Evolutionary conservation across 2,329 filamentous ascomycete genomes (phyloP).

Genomic region (Calonectria leucothoes): DNA sequence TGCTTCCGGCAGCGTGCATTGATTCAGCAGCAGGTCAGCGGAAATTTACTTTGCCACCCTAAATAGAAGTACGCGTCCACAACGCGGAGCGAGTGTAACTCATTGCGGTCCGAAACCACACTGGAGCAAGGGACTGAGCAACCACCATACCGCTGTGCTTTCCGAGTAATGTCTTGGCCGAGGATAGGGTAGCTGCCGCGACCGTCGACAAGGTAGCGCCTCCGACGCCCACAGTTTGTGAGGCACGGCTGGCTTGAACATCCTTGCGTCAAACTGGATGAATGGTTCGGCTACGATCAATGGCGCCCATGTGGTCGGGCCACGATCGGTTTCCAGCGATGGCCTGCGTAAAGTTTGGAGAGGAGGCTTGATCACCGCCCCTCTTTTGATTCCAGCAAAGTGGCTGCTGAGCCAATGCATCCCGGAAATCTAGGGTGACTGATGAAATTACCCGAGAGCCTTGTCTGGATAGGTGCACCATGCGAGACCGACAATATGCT

Average conservation of each 20-base stretch:
- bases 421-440: constrained; percentile 20
- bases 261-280: constrained; percentile 26
- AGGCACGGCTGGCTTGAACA: constrained; percentile 21
- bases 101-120: not conserved
- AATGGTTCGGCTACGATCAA: constrained; percentile 30
- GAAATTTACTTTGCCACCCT: constrained; percentile 6
- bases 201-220: constrained; percentile 3
- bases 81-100: constrained; percentile 15
- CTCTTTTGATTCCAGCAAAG: constrained; percentile 29
- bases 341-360: constrained; percentile 14
- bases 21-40: not conserved
- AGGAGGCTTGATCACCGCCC: constrained; percentile 23
- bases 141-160: not conserved
- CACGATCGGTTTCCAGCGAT: constrained; percentile 34
- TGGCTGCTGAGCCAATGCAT: constrained; percentile 31
- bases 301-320: constrained; percentile 28
- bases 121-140: not conserved
- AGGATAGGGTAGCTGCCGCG: not conserved
- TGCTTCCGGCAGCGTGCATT: not conserved
- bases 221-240: not conserved
- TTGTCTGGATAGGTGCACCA: constrained; percentile 11
- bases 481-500: constrained; percentile 9
- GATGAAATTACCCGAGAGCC: constrained; percentile 18
- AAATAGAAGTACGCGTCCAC: constrained; percentile 14
- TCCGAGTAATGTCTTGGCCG: not conserved